Percentiles rank a stretch among this genome's conserved stretches.
These are phyloP conservation scores for Phylloporus scabripes DNA, from an alignment of 768 basidiomycete species.

Conservation along the genomic window DNA sequence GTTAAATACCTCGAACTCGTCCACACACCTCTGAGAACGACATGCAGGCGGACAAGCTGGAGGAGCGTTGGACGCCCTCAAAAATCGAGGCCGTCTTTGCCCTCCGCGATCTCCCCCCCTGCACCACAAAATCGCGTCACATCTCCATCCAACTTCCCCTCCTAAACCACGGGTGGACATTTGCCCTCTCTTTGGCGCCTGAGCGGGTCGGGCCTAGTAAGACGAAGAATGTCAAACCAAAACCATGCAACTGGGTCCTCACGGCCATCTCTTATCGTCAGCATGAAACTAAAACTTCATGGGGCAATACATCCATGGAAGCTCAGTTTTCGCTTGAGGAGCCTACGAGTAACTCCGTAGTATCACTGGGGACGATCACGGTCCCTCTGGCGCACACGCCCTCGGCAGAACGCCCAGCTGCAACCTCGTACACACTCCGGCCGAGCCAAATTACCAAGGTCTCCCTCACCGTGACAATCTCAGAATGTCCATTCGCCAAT, in stretches of 20 bases:
- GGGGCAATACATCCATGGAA: constrained; percentile 13
- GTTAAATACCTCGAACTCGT: neutral
- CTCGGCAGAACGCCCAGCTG: neutral
- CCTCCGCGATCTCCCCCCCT: neutral
- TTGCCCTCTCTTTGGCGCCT: constrained; percentile 11
- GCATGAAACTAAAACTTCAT: neutral
- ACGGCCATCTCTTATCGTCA: constrained; percentile 8
- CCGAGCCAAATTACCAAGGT: neutral
- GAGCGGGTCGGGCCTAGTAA: neutral
- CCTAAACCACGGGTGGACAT: constrained; percentile 11
- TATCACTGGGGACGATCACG: neutral
- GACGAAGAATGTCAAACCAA: neutral
- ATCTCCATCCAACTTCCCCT: constrained; percentile 11
- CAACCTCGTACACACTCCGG: neutral
- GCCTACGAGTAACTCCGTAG: neutral
- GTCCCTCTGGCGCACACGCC: constrained; percentile 3
- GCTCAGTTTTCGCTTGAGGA: constrained; percentile 6
- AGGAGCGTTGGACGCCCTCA: constrained; percentile 15
- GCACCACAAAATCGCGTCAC: neutral
- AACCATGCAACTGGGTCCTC: constrained; percentile 1
- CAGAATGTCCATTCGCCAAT: constrained; percentile 8
- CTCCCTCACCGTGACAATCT: constrained; percentile 13
- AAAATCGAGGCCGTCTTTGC: constrained; percentile 6
- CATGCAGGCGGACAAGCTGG: constrained; percentile 1
- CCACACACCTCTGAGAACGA: neutral